Evolutionary conservation across 1,139 yeast species (phyloP).

Genomic region (Pichia terricola): DNA sequence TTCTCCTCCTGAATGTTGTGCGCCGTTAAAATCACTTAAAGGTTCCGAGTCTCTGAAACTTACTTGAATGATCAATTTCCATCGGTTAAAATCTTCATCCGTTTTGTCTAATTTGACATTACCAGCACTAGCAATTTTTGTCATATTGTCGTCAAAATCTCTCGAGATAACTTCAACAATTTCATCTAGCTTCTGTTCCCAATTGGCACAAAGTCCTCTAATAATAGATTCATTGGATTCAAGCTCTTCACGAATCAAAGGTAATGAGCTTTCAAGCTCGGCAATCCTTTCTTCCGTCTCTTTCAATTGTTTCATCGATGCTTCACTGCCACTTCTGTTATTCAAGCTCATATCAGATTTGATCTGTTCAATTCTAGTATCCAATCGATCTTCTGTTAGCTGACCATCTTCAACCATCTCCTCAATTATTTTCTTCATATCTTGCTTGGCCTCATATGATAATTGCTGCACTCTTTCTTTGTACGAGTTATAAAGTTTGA

Average conservation of each 20-base stretch:
- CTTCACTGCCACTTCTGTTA: constrained; percentile 29
- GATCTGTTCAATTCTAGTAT: constrained; percentile 27
- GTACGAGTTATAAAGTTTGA: constrained; percentile 29
- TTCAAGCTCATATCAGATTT: constrained; percentile 29
- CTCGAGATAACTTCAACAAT: constrained; percentile 46
- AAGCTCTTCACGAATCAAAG: constrained; percentile 27
- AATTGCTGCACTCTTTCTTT: constrained; percentile 32
- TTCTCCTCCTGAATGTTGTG: constrained; percentile 96
- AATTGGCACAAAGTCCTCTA: constrained; percentile 29
- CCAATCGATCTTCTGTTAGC: constrained; percentile 33
- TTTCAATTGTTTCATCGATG: constrained; percentile 31
- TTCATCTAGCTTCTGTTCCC: constrained; percentile 51
- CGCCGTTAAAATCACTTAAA: constrained; percentile 64
- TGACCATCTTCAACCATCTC: constrained; percentile 30
- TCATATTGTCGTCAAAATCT: constrained; percentile 59
- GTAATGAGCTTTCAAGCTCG: constrained; percentile 26
- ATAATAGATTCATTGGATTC: constrained; percentile 31
- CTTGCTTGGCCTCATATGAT: constrained; percentile 34
- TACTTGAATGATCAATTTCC: constrained; percentile 81
- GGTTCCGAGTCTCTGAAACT: constrained; percentile 73
- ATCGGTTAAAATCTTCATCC: constrained; percentile 50
- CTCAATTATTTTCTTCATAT: constrained; percentile 36
- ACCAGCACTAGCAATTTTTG: constrained; percentile 78
- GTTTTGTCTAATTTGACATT: constrained; percentile 52
- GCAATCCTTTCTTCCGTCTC: constrained; percentile 26